Evolutionary conservation across 768 basidiomycete species (phyloP), one percentile per base, ranked within the genome.

Genomic region (Hebeloma cylindrosporum): DNA sequence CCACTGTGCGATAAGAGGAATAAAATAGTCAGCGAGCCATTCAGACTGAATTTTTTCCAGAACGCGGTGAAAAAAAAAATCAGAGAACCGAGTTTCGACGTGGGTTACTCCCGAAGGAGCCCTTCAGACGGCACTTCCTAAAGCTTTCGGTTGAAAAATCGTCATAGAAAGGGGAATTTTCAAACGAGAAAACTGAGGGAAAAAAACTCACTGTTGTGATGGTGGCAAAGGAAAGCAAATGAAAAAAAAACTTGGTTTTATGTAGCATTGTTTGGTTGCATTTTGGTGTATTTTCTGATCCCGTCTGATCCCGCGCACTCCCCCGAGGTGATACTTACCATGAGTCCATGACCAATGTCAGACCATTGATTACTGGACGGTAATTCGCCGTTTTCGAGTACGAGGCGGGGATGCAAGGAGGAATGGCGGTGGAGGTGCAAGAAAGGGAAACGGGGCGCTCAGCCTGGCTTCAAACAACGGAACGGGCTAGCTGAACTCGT

Each of bases 41-140:
- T 26, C 29, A 35, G 41, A 26, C n/a, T n/a, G n/a, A n/a, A n/a
- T n/a, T n/a, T n/a, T n/a, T n/a, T n/a, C n/a, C n/a, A n/a, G n/a
- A n/a, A n/a, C n/a, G n/a, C n/a, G n/a, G n/a, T n/a, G 39, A 57
- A 36, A 52, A 56, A 45, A 55, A 56, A 51, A 44, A 66, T 77
- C 75, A 77, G 74, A 74, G 74, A 76, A 75, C 75, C 75, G 72
- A 64, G 69, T 65, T 53, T 71, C 74, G 73, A 74, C 74, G 64
- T 54, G 53, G 66, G 68, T 66, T 61, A 57, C 62, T 60, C 63
- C 56, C 58, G 53, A 62, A 55, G 61, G 59, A 64, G 61, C 54
- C 67, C 66, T 74, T 77, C 73, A 65, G 75, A 75, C 75, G 75
- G 75, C 75, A 77, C 75, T 77, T 77, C 75, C 75, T 77, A 75